These are phyloP conservation scores for Yamadazyma dendronema DNA, from an alignment of 1,139 yeast species.

Conservation along the genomic window DNA sequence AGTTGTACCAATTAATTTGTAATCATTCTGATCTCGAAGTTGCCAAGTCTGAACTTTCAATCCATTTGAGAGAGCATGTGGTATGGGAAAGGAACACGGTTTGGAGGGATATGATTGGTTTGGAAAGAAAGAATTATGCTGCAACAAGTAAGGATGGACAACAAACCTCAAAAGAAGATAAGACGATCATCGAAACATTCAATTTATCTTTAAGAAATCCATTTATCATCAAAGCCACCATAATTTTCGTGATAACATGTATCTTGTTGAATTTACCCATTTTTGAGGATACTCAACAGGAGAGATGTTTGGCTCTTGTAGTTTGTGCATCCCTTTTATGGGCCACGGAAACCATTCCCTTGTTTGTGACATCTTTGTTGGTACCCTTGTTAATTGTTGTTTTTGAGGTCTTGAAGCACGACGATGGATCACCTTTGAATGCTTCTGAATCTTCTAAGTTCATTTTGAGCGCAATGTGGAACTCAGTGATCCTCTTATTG, in stretches of 20 bases:
- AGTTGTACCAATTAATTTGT: constrained; percentile 42
- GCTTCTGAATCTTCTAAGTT: constrained; percentile 72
- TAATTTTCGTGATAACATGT: constrained; percentile 46
- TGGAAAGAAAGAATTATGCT: constrained; percentile 64
- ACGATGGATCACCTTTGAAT: constrained; percentile 49
- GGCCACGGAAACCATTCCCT: constrained; percentile 90
- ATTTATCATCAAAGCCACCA: constrained; percentile 42
- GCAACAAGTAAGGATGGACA: constrained; percentile 20
- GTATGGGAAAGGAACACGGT: constrained; percentile 94
- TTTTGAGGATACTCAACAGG: constrained; percentile 57
- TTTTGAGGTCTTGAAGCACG: constrained; percentile 63
- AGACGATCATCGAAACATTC: constrained; percentile 20
- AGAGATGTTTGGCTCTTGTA: constrained; percentile 65
- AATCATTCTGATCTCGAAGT: constrained; percentile 43
- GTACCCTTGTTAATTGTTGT: constrained; percentile 79
- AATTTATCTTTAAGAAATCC: constrained; percentile 42
- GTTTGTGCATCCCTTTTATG: constrained; percentile 69
- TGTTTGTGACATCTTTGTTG: constrained; percentile 78
- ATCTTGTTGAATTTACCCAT: constrained; percentile 53
- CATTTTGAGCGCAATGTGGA: constrained; percentile 89
- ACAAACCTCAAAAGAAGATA: constrained; percentile 12
- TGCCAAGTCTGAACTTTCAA: constrained; percentile 51
- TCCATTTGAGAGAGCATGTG: constrained; percentile 66
- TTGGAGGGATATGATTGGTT: constrained; percentile 91
- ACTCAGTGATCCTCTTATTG: constrained; percentile 83